Evolutionary conservation across 2,329 filamentous ascomycete species (phyloP), one percentile per base, ranked within the genome.

Genomic region (Aspergillus ochraceoroseus): DNA sequence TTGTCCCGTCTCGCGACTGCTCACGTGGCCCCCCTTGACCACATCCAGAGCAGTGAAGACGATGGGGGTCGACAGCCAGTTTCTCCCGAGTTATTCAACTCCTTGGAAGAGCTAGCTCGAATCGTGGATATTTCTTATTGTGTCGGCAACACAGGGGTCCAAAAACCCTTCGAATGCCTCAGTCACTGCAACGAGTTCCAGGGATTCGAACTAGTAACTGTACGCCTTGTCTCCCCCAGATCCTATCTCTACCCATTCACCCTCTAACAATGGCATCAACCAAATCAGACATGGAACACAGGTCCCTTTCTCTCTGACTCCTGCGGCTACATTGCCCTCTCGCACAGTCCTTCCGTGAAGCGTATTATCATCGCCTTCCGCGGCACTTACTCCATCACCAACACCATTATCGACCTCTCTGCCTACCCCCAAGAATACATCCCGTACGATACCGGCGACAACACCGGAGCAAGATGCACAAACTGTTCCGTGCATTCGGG

Each of bases 91-190:
- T 74, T 95, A 46, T 96, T 94, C 66, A 70, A 77, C 43, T 82
- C 86, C 12, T 79, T 98, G 9, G 88, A 95, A 65, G 85, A 94
- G 56, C 73, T 90, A 40, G 80, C 90, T n/a, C 82, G 89, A 38
- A 76, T 96, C 17, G 90, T 95, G 48, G 92, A 98, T 62, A 92
- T 96, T 44, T 74, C 87, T 32, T 96, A 96, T 67, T 98, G 92
- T 64, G 85, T 96, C 43, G 88, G 89, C 47, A 82, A 77, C 4
- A 83, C 85, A 0, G 92, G 90, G 26, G 82, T 98, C 46, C 73
- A 75, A 34, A 80, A 82, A 51, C 92, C 92, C 0, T 98, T 98
- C 63, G 68, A 75, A 20, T 98, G 92, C 65, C 76, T 82, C 9
- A 92, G 85, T 44, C 84, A 86, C 51, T 98, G 92, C 67, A 71